Conservation (phyloP, 2,329 filamentous ascomycete genomes). For the Fusarium sterilihyphosum region DNA sequence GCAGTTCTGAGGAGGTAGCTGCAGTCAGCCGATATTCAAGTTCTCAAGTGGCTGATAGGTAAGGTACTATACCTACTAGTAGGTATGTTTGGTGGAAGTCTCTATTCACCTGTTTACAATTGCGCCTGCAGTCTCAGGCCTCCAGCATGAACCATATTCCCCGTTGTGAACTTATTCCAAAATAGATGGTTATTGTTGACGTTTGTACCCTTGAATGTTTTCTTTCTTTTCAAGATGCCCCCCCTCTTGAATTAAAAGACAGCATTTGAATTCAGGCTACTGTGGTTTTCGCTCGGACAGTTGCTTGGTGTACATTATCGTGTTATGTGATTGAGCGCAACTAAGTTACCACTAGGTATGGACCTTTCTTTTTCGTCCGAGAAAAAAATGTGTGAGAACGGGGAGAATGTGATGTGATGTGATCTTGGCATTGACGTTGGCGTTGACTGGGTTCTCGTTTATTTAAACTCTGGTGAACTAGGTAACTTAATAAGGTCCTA, state of each 20-base stretch:
- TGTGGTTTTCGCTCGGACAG: not conserved
- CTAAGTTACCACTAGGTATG: not conserved
- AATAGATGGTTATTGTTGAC: not conserved
- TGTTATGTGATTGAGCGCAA: not conserved
- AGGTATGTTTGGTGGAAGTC: not conserved
- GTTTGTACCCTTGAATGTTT: not conserved
- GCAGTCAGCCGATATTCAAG: slow-evolving; percentile 20
- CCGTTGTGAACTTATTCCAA: not conserved
- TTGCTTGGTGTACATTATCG: not conserved
- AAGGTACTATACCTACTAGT: too few species aligned
- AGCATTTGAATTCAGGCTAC: not conserved
- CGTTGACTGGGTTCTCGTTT: not conserved
- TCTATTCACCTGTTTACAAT: not conserved
- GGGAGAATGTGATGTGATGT: not conserved
- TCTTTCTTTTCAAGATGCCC: not conserved
- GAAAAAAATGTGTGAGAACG: not conserved
- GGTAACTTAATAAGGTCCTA: not conserved
- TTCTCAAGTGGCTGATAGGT: not conserved
- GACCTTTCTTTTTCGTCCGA: not conserved
- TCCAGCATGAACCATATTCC: not conserved
- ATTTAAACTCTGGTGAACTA: not conserved
- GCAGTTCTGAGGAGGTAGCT: not conserved
- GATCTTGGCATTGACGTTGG: not conserved
- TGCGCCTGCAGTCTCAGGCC: not conserved
- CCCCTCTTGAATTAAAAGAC: not conserved